Base-by-base conservation (phyloP, 2,329 filamentous ascomycete species). In the Aspergillus ruber region DNA sequence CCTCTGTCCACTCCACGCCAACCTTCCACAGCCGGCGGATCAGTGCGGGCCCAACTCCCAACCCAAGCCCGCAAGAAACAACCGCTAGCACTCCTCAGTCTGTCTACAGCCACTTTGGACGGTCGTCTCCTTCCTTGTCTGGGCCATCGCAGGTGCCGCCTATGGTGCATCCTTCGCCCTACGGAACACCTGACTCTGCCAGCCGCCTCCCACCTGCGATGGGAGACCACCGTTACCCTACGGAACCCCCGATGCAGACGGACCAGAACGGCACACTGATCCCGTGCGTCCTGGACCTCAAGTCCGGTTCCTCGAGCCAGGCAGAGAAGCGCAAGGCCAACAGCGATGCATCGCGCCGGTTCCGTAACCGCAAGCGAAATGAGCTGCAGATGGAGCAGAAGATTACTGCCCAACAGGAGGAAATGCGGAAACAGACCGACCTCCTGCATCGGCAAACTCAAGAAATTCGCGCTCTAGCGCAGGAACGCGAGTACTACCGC, bases 241-340 rank as follows among this genome's bases (percentile, higher is more conserved):
- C 51, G 0, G 59, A 63, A 12, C 25, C 25, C 2, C 10, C 10
- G 25, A 29, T 29, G 25, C 25, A 29, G 25, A 4, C 10, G 25
- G 25, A 29, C 25, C 25, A 29, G 25, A 29, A 29, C 25, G 25
- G 25, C 25, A 10, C 25, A 29, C 10, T 68, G 56, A 70, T 72
- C 43, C 67, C 65, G 4, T 64, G 68, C 15, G 57, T 65, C 6
- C 44, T 71, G 42, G 69, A 72, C 44, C 47, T 66, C 33, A 70
- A 71, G 41, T 70, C 69, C 2, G 69, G 68, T 5, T 72, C 69
- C 1, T 61, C 62, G 20, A 69, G 61, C 42, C 68, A 71, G 47
- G 66, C 67, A 1, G 67, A 70, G 49, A 71, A 71, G 50, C 63
- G 69, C 7, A 67, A 66, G 50, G 69, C 69, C 3, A 72, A 72